phyloP scores from a whole-genome alignment of 768 basidiomycete genomes.

The Xerocomus brunneocitrinus region DNA sequence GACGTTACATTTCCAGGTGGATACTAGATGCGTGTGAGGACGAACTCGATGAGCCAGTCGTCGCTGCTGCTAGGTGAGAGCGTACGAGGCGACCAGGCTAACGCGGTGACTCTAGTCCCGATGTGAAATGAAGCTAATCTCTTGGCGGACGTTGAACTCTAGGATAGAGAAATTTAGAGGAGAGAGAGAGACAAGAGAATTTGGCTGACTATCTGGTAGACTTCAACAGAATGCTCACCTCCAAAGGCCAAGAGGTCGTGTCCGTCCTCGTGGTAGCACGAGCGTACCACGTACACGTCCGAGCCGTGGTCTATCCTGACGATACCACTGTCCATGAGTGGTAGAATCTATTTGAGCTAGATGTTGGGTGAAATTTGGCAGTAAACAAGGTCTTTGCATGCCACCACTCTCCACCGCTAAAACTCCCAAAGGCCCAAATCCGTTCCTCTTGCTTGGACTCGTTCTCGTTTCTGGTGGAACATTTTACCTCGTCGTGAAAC shows the following conservation, averaged over 20 bases:
- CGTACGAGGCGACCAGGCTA: conserved; percentile 74
- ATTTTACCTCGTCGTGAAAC: conserved; percentile 53
- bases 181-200: conserved; percentile 1
- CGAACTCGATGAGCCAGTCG: conserved; percentile 71
- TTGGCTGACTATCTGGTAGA: conserved; percentile 56
- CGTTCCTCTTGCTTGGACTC: conserved; percentile 55
- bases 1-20: conserved; percentile 6
- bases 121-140: conserved; percentile 69
- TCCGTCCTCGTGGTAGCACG: conserved; percentile 60
- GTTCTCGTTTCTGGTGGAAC: conserved; percentile 50
- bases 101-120: conserved; percentile 63
- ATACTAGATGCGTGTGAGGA: conserved; percentile 2
- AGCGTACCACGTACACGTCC: conserved; percentile 56
- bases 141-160: conserved; percentile 43
- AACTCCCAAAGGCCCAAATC: conserved; percentile 51
- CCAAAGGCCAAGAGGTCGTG: conserved; percentile 69
- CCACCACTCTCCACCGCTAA: background rate
- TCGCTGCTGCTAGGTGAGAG: conserved; percentile 62
- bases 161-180: conserved; percentile 6
- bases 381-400: conserved; percentile 7
- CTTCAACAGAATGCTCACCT: conserved; percentile 66
- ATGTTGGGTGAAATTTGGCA: background rate
- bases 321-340: conserved; percentile 42
- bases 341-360: background rate
- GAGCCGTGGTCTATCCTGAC: conserved; percentile 56